Percentiles rank a stretch among this genome's conserved stretches.
These are phyloP conservation scores for Dendryphion nanum DNA, from an alignment of 2,329 filamentous ascomycete species.

Conservation along the genomic window DNA sequence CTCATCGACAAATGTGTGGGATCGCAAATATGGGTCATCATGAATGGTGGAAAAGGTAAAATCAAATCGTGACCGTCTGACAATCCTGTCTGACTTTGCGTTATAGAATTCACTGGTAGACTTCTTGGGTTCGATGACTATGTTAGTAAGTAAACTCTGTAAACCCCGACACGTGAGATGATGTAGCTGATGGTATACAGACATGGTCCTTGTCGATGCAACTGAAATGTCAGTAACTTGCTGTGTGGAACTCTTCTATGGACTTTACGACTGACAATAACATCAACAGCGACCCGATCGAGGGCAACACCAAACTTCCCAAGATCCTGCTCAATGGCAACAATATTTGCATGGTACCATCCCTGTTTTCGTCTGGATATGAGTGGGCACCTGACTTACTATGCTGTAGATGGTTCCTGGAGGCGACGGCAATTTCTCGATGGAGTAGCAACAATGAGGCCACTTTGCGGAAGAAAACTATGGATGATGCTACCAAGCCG, in stretches of 20 bases:
- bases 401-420: constrained; percentile 33
- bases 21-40: constrained; percentile 96
- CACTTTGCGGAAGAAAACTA: no score
- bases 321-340: constrained; percentile 98
- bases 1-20: constrained; percentile 99
- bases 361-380: not conserved
- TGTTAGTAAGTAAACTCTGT: constrained; percentile 74
- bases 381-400: not conserved
- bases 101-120: constrained; percentile 92
- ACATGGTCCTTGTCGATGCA: constrained; percentile 97
- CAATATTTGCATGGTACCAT: constrained; percentile 94
- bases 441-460: no score
- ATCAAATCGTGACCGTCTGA: no score
- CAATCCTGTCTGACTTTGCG: no score
- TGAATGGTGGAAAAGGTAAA: constrained; percentile 97
- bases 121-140: constrained; percentile 98
- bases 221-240: constrained; percentile 78
- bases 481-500: no score
- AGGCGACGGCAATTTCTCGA: constrained; percentile 28
- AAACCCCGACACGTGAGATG: not conserved
- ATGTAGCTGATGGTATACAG: constrained; percentile 47
- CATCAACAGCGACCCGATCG: constrained; percentile 85
- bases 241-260: not conserved
- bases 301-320: constrained; percentile 80
- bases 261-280: not conserved